Percentiles rank a stretch among this genome's conserved stretches.
phyloP scores from a whole-genome alignment of 2,329 filamentous ascomycete species.

The Fusarium metavorans region DNA sequence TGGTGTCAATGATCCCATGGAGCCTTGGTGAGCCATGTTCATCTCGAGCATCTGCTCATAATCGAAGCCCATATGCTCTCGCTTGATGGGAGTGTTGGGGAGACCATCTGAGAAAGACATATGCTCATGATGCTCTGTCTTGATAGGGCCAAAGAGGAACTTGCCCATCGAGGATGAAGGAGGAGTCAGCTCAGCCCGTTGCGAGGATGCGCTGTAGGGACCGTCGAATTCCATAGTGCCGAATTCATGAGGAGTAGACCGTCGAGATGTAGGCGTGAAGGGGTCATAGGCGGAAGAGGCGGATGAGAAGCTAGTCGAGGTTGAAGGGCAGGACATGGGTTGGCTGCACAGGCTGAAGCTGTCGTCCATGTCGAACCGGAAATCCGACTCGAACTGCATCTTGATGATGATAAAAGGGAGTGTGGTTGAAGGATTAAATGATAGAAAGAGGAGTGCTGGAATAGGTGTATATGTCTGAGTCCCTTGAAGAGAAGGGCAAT shows the following conservation, averaged over 20 bases:
- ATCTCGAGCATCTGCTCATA: constrained; percentile 56
- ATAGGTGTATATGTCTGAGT: constrained; percentile 27
- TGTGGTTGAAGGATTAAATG: constrained; percentile 13
- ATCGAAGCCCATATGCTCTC: constrained; percentile 51
- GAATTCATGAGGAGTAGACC: constrained; percentile 56
- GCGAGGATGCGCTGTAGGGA: constrained; percentile 43
- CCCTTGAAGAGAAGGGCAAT: constrained; percentile 30
- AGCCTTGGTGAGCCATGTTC: constrained; percentile 48
- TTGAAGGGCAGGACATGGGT: constrained; percentile 51
- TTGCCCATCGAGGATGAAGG: constrained; percentile 50
- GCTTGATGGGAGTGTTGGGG: constrained; percentile 53
- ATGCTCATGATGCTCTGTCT: constrained; percentile 50
- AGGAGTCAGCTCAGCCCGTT: constrained; percentile 52
- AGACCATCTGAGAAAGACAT: constrained; percentile 48
- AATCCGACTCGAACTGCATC: constrained; percentile 56
- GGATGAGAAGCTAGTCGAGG: constrained; percentile 55
- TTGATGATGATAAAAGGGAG: constrained; percentile 31
- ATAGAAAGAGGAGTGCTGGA: constrained; percentile 13
- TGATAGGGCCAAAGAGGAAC: constrained; percentile 51
- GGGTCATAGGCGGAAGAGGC: constrained; percentile 57
- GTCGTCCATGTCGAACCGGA: constrained; percentile 55
- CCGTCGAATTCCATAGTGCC: constrained; percentile 53
- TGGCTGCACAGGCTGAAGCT: constrained; percentile 54
- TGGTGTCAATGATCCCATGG: constrained; percentile 54
- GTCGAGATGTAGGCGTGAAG: constrained; percentile 59